Conservation (phyloP, 345 rosid genomes). For the Citrus sp. region DNA sequence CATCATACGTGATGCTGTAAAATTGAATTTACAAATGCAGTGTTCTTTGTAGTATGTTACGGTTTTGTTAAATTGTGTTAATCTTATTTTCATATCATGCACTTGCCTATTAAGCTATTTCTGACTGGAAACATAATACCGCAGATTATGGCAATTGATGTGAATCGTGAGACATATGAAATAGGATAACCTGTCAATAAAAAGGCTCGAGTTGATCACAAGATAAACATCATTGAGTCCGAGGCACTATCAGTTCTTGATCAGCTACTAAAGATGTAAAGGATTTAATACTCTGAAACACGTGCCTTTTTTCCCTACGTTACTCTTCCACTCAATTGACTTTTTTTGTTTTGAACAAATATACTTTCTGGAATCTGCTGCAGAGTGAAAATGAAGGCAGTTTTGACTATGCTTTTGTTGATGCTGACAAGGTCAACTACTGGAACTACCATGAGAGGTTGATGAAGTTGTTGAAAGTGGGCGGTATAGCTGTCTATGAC, state of each 20-base stretch:
- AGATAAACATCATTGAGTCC: constrained; percentile 56
- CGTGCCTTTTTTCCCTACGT: neutral
- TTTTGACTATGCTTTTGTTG: constrained; percentile 55
- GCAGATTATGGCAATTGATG: constrained; percentile 51
- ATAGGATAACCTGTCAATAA: constrained; percentile 52
- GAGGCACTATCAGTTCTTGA: constrained; percentile 38
- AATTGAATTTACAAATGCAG: too few relatives aligned
- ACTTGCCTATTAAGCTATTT: too few relatives aligned
- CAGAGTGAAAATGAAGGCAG: constrained; percentile 37
- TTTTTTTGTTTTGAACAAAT: neutral
- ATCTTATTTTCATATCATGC: neutral
- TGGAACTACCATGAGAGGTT: constrained; percentile 57
- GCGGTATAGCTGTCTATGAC: constrained; percentile 55
- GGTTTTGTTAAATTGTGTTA: too few relatives aligned
- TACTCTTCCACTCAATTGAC: neutral
- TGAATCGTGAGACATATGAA: constrained; percentile 46
- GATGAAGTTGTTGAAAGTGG: constrained; percentile 48
- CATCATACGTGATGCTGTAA: too few relatives aligned
- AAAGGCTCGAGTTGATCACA: constrained; percentile 52
- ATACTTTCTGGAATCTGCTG: neutral
- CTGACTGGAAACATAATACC: neutral
- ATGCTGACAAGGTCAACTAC: constrained; percentile 50
- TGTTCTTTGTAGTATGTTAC: too few relatives aligned
- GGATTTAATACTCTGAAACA: neutral
- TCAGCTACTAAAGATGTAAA: constrained; percentile 40